A percentile compares a stretch with the other conserved stretches of the same genome.
These are phyloP conservation scores for Cercospora sp. DNA, from an alignment of 2,329 filamentous ascomycete genomes.

Conservation along the genomic window DNA sequence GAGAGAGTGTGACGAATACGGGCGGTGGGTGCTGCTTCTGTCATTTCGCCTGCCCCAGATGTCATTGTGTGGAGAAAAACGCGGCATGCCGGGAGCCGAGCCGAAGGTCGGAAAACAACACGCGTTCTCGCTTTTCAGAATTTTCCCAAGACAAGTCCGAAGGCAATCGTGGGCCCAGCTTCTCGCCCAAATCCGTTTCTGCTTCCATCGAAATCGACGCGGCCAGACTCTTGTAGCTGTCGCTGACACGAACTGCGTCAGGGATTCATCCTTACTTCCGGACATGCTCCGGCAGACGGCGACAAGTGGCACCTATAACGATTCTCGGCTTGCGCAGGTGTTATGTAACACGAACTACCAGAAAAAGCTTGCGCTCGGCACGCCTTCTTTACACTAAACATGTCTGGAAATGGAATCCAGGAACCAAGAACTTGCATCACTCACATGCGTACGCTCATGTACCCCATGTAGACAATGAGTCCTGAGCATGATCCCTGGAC, in stretches of 20 bases:
- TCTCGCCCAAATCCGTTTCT: background rate
- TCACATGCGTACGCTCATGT: background rate
- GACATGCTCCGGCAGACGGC: background rate
- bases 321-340: background rate
- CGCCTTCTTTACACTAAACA: slow-evolving; percentile 8
- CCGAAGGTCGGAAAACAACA: background rate
- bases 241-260: slow-evolving; percentile 1
- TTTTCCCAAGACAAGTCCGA: background rate
- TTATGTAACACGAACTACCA: slow-evolving; percentile 9
- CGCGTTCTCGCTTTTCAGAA: background rate
- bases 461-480: background rate
- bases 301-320: slow-evolving; percentile 2
- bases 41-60: background rate
- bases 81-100: background rate
- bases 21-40: background rate
- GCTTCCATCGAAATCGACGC: background rate
- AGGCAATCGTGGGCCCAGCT: background rate
- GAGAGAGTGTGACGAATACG: background rate
- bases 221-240: background rate
- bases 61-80: background rate
- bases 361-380: slow-evolving; percentile 1
- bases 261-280: background rate
- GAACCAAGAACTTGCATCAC: background rate
- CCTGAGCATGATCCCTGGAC: background rate
- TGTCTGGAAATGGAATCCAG: slow-evolving; percentile 9